Percentiles rank a stretch among this genome's conserved stretches.
Conservation (phyloP, 139 green algal species). For the Astrephomene gubernaculifera region DNA sequence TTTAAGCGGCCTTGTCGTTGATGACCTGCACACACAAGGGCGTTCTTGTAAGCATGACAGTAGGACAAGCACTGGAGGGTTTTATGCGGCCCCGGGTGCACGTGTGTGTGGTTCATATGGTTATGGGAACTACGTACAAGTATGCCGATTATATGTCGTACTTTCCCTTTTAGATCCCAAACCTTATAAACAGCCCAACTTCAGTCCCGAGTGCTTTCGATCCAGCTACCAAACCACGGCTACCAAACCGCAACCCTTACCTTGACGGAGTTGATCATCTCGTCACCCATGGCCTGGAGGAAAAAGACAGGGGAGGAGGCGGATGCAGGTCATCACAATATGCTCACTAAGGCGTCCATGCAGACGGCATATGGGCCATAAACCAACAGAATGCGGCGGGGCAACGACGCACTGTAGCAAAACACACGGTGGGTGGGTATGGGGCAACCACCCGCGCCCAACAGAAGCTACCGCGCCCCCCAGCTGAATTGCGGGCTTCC, state of each 20-base stretch:
- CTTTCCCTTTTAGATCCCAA: not conserved
- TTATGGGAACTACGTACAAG: not conserved
- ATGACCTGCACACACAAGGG: slow-evolving; percentile 1
- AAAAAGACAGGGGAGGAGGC: not conserved
- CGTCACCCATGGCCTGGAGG: slow-evolving; percentile 87
- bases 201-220: not conserved
- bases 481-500: no score
- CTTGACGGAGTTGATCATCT: slow-evolving; percentile 95
- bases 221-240: no score
- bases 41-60: no score
- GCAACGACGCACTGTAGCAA: no score
- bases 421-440: no score
- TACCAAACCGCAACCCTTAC: not conserved
- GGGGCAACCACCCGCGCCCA: no score
- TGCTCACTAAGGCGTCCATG: not conserved
- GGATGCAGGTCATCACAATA: not conserved
- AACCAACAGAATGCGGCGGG: no score
- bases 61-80: no score
- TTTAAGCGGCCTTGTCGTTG: slow-evolving; percentile 17
- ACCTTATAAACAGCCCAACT: no score
- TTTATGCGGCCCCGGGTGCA: not conserved
- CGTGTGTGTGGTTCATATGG: not conserved
- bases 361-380: not conserved
- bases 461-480: no score
- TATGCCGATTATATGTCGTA: not conserved